Evolutionary conservation across 129 eudicot species (phyloP).

Genomic region (Helianthus annuus): HanXRQr2.0-SUNRISE NC_035437.2:8131082-8131581

Average conservation of each 20-base stretch:
- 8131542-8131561: not conserved
- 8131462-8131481: not conserved
- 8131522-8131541: not conserved
- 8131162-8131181: slow-evolving; percentile 72
- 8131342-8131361: slow-evolving; percentile 62
- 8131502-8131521: not conserved
- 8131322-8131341: slow-evolving; percentile 67
- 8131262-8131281: slow-evolving; percentile 53
- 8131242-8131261: slow-evolving; percentile 49
- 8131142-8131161: slow-evolving; percentile 33
- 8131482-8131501: slow-evolving; percentile 21
- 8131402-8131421: not conserved
- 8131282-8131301: slow-evolving; percentile 51
- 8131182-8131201: slow-evolving; percentile 59
- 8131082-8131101: slow-evolving; percentile 42
- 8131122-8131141: slow-evolving; percentile 5
- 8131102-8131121: slow-evolving; percentile 26
- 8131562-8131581: not conserved
- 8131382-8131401: slow-evolving; percentile 2
- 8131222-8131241: slow-evolving; percentile 56
- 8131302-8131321: slow-evolving; percentile 49
- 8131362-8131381: slow-evolving; percentile 2
- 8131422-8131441: too few relatives aligned
- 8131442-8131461: not conserved
- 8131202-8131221: slow-evolving; percentile 77